Evolutionary conservation across 208 protist species (phyloP).

Genomic region (Kentomonas sorsogonicus): DNA sequence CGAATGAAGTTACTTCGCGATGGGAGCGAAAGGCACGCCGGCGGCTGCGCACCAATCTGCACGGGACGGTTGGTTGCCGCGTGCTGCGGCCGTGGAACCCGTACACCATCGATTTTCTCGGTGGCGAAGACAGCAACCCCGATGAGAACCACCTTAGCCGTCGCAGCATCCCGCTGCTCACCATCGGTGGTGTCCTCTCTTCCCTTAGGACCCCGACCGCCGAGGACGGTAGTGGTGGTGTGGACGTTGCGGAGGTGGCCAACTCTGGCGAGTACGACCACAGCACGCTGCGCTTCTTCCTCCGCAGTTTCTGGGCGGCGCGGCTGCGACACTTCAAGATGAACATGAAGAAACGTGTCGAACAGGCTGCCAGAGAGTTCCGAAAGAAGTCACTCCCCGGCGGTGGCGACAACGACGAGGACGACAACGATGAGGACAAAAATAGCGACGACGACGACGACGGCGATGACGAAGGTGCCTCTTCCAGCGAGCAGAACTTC

Average conservation of each 20-base stretch:
- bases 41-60: conserved; percentile 38
- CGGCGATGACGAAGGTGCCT: conserved; percentile 8
- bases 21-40: no score
- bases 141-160: conserved; percentile 27
- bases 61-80: conserved; percentile 49
- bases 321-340: conserved; percentile 46
- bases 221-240: background rate
- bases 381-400: background rate
- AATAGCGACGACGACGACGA: conserved; percentile 13
- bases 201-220: conserved; percentile 23
- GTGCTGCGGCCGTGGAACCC: conserved; percentile 40
- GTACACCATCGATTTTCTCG: conserved; percentile 59
- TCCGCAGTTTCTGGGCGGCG: conserved; percentile 71
- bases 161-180: conserved; percentile 64
- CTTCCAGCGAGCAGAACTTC: conserved; percentile 22
- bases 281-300: conserved; percentile 54
- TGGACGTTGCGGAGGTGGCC: conserved; percentile 14
- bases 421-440: background rate
- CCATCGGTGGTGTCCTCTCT: conserved; percentile 57
- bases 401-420: background rate
- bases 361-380: background rate
- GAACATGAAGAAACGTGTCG: conserved; percentile 24
- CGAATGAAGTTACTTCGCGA: no score
- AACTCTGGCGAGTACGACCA: conserved; percentile 55
- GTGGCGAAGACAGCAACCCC: conserved; percentile 33